A percentile compares a stretch with the other conserved stretches of the same genome.
These are phyloP conservation scores for Clitoria ternatea DNA, from an alignment of 306 rosid species.

Conservation along the genomic window DNA sequence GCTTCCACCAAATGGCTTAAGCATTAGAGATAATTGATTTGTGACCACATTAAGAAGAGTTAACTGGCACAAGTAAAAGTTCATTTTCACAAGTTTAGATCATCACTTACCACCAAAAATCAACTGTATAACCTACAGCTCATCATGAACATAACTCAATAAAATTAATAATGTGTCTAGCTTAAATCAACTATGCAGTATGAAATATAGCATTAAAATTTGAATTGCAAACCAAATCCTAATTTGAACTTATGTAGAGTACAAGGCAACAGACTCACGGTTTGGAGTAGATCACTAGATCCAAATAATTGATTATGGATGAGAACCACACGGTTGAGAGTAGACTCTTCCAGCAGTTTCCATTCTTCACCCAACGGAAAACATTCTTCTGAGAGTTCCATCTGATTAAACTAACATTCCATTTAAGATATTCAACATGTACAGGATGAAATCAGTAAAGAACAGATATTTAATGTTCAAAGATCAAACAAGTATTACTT, in stretches of 20 bases:
- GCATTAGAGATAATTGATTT: neutral
- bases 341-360: conserved; percentile 62
- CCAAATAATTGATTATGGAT: conserved; percentile 77
- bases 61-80: neutral
- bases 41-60: neutral
- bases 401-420: conserved; percentile 37
- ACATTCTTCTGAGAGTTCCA: conserved; percentile 44
- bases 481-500: conserved; percentile 24
- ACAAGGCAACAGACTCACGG: conserved; percentile 47
- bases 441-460: neutral
- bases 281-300: conserved; percentile 50
- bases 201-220: neutral
- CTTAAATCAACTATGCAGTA: neutral
- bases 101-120: too few species aligned
- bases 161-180: neutral
- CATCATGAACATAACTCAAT: neutral
- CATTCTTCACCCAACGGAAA: conserved; percentile 61
- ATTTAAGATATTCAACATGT: neutral
- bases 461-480: neutral
- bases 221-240: conserved; percentile 3
- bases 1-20: neutral
- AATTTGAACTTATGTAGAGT: neutral
- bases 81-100: too few species aligned
- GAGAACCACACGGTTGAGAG: conserved; percentile 44
- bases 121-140: neutral